Evolutionary conservation across 495 filamentous ascomycete species (phyloP).

Genomic region (Neurospora sp.): DNA sequence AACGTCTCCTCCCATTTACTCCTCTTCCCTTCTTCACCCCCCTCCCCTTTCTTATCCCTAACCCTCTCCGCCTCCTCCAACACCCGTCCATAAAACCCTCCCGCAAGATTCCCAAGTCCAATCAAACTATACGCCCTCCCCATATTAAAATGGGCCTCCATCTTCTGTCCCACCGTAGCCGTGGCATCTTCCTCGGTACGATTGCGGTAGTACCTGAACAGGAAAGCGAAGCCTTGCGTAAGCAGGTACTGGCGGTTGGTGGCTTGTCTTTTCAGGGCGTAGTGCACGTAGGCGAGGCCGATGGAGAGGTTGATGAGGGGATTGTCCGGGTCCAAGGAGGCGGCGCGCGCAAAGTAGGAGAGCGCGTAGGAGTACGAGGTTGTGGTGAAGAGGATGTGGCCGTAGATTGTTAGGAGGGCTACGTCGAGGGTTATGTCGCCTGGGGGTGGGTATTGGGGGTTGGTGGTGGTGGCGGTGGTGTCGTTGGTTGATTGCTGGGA

Average conservation of each 20-base stretch:
- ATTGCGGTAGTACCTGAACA: conserved; percentile 63
- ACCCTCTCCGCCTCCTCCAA: conserved; percentile 13
- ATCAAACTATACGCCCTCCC: conserved; percentile 73
- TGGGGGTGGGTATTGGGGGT: conserved; percentile 15
- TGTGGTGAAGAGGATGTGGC: conserved; percentile 70
- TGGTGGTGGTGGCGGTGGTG: conserved; percentile 4
- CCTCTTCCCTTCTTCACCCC: background rate
- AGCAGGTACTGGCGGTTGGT: conserved; percentile 83
- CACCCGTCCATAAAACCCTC: conserved; percentile 56
- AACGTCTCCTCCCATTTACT: conserved; percentile 45
- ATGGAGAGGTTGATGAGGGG: conserved; percentile 63
- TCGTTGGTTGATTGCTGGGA: conserved; percentile 7
- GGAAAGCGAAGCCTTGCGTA: conserved; percentile 72
- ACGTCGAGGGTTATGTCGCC: conserved; percentile 37
- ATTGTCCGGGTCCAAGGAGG: conserved; percentile 66
- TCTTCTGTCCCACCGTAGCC: conserved; percentile 2
- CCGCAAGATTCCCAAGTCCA: conserved; percentile 66
- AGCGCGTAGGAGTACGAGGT: conserved; percentile 73
- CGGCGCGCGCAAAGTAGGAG: conserved; percentile 83
- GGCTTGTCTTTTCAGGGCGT: conserved; percentile 75
- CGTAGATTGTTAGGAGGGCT: conserved; percentile 75
- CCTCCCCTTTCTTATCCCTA: background rate
- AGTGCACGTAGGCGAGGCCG: conserved; percentile 69
- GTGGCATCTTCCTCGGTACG: conserved; percentile 24
- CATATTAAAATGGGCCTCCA: conserved; percentile 83